A percentile compares a stretch with the other conserved stretches of the same genome.
Evolutionary conservation across 495 filamentous ascomycete species (phyloP).

Genomic region (Xylaria longipes): DNA sequence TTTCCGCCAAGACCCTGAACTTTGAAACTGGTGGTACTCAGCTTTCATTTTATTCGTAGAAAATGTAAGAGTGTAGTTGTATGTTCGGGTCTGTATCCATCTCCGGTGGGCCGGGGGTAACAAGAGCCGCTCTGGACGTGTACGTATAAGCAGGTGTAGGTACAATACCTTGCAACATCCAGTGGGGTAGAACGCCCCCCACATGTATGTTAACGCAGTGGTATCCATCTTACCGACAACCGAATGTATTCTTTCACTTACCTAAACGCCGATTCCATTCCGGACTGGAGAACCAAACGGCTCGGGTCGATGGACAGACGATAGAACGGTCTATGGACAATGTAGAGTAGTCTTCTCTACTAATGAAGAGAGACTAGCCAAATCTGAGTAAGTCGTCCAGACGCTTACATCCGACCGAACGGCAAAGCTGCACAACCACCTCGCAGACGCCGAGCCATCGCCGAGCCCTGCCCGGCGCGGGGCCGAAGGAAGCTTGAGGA

Average conservation of each 20-base stretch:
- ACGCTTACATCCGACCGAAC: constrained; percentile 1
- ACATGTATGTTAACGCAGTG: not conserved
- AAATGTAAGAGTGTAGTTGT: not conserved
- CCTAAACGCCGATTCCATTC: constrained; percentile 8
- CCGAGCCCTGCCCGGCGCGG: constrained; percentile 37
- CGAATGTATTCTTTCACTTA: constrained; percentile 20
- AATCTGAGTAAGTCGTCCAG: constrained; percentile 1
- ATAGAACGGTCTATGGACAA: not conserved
- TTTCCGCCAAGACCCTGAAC: constrained; percentile 18
- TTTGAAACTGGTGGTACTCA: not conserved
- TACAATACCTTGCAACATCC: not conserved
- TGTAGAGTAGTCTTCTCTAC: not conserved
- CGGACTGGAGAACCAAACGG: not conserved
- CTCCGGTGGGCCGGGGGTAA: not conserved
- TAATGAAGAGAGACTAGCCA: not conserved
- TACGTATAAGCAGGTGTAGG: not conserved
- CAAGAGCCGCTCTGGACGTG: not conserved
- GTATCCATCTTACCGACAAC: constrained; percentile 39
- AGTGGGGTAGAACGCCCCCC: constrained; percentile 4
- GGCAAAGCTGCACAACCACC: constrained; percentile 15
- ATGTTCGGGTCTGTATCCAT: not conserved
- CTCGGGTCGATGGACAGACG: not conserved
- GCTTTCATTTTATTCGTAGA: not conserved
- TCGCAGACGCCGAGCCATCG: constrained; percentile 40
- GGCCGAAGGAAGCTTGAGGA: constrained; percentile 24